A percentile compares a stretch with the other conserved stretches of the same genome.
Evolutionary conservation across 116 monocot species (phyloP).

Genomic region (Dioscorea cayenensis): DNA sequence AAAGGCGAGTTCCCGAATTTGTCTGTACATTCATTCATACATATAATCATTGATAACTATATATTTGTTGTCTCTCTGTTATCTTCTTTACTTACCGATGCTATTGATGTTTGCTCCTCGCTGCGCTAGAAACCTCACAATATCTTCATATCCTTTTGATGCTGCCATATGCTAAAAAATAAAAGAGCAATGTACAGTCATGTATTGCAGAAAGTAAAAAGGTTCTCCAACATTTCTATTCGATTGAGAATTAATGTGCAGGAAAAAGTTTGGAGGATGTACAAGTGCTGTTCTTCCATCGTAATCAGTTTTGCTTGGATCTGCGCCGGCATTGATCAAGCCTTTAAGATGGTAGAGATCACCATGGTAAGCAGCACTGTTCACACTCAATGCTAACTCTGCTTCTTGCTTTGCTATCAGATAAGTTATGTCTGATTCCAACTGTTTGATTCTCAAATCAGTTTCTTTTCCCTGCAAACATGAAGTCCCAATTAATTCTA

Average conservation of each 20-base stretch:
- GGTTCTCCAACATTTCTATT: background rate
- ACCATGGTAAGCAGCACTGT: slow-evolving; percentile 59
- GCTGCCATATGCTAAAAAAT: slow-evolving; percentile 54
- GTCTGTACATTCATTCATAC: slow-evolving; percentile 26
- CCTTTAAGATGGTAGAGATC: slow-evolving; percentile 50
- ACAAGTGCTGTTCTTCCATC: slow-evolving; percentile 68
- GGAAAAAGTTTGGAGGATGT: slow-evolving; percentile 1
- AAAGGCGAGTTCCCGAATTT: slow-evolving; percentile 65
- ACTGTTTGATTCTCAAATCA: slow-evolving; percentile 39
- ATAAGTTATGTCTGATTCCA: slow-evolving; percentile 57
- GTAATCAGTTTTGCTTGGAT: slow-evolving; percentile 60
- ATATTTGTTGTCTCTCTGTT: background rate
- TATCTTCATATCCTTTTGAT: slow-evolving; percentile 60
- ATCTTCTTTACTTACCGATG: slow-evolving; percentile 25
- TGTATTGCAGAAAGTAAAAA: background rate
- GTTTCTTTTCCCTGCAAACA: slow-evolving; percentile 37
- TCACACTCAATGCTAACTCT: slow-evolving; percentile 50
- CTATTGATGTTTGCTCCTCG: slow-evolving; percentile 42
- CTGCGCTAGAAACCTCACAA: slow-evolving; percentile 52
- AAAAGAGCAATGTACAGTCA: background rate
- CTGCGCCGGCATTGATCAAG: slow-evolving; percentile 60
- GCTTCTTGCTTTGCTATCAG: slow-evolving; percentile 64
- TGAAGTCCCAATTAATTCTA: background rate
- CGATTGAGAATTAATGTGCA: background rate
- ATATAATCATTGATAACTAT: background rate